phyloP scores from a whole-genome alignment of 306 rosid genomes.

The Castanospermum australe region DNA sequence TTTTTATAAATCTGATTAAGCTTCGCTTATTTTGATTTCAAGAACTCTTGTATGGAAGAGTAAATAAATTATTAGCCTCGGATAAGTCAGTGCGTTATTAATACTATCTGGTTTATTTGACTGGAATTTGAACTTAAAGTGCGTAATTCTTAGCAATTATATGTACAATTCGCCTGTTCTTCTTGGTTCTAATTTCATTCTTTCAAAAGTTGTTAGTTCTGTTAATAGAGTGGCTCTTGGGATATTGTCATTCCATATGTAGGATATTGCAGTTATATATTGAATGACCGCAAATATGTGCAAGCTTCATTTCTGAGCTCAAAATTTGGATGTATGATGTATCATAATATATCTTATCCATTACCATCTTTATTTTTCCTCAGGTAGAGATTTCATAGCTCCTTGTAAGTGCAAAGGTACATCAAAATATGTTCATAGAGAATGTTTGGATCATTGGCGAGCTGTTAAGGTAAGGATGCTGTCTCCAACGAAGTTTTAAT shows the following conservation, averaged over 20 bases:
- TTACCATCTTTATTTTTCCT: neutral
- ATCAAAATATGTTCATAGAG: constrained; percentile 93
- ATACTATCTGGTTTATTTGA: neutral
- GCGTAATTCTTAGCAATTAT: too few relatives aligned
- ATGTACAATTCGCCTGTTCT: too few relatives aligned
- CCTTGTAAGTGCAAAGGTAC: constrained; percentile 98
- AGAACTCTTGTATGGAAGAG: neutral
- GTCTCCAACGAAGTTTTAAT: neutral
- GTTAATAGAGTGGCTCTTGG: neutral
- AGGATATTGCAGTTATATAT: neutral
- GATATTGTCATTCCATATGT: neutral
- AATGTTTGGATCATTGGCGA: constrained; percentile 99
- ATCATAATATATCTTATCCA: neutral
- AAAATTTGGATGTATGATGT: neutral
- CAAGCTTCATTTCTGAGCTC: neutral
- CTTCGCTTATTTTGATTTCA: neutral
- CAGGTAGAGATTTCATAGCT: constrained; percentile 99
- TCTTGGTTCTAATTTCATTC: neutral
- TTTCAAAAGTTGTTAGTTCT: neutral
- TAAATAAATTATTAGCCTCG: neutral
- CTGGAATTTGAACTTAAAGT: neutral
- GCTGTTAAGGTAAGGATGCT: constrained; percentile 67
- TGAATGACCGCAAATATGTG: constrained; percentile 4
- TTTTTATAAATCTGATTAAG: neutral
- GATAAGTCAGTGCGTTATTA: too few relatives aligned